Base-by-base conservation (phyloP, 2,329 filamentous ascomycete genomes). In the Colletotrichum caudatum region DNA sequence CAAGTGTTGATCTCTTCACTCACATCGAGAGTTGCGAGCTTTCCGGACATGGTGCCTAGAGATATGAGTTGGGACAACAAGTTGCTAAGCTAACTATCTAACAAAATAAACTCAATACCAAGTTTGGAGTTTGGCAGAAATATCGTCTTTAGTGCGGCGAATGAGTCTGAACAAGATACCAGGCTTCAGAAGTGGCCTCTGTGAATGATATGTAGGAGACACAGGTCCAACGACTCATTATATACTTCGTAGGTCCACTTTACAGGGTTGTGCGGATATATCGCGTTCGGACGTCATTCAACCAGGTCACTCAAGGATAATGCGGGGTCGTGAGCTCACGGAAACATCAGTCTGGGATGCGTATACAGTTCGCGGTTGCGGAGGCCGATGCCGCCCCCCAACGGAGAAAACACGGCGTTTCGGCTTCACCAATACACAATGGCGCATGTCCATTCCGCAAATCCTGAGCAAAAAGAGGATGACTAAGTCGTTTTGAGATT, bases 21-120 rank as follows among this genome's bases (percentile, higher is more conserved):
- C 78, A 84, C 83, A 74, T 84, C 83, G 37, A 84, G 78, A 44
- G 77, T 76, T 37, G 77, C 77, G 41, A 78, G 69, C 39, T 54
- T 48, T 50, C 59, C 60, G 14, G 29, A 56, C 65, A 68, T 68
- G 26, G 1, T 56, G 20, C 20, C 18, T 53, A n/a, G 5, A n/a
- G 33, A 29, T 18, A 5, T 7, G 18, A 20, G 7, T 20, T 26
- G 54, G 12, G 18, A 26, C 23, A 9, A 12, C 11, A 29, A 14
- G 5, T 5, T 26, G 44, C 33, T 16, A 41, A 23, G 18, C 35
- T 12, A 23, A 46, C 5, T 20, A 26, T 41, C n/a, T 2, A 58
- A 11, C 1, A 41, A 18, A 20, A 39, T 63, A 16, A 8, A 53
- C 14, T 11, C 8, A 29, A 5, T n/a, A 35, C 23, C 60, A 63